phyloP scores from a whole-genome alignment of 495 filamentous ascomycete species.

The Xylaria telfairii region DNA sequence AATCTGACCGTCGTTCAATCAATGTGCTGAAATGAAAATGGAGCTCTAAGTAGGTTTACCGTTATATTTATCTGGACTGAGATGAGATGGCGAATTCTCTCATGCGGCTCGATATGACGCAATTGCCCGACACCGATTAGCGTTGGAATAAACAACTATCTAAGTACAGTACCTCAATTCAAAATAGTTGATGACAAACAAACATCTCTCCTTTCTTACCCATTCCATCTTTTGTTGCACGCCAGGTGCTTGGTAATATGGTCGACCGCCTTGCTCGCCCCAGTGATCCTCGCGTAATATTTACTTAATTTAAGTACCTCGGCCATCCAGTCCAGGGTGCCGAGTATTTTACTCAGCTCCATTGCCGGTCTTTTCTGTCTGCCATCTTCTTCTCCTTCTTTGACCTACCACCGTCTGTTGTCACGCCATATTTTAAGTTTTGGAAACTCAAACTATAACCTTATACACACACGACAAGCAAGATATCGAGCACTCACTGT shows the following conservation, averaged over 20 bases:
- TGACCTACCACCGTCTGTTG: background rate
- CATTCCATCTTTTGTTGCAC: constrained; percentile 16
- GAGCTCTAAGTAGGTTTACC: background rate
- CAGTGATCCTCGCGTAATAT: constrained; percentile 22
- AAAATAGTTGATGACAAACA: constrained; percentile 22
- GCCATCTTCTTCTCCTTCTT: background rate
- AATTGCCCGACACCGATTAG: constrained; percentile 6
- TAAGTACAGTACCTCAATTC: too few relatives aligned
- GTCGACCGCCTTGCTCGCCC: background rate
- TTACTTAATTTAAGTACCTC: constrained; percentile 14
- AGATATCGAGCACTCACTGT: background rate
- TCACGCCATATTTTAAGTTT: constrained; percentile 6
- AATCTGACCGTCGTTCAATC: background rate
- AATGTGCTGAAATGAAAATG: background rate
- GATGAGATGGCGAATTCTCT: constrained; percentile 6
- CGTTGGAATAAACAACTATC: background rate
- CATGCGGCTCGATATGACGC: constrained; percentile 21
- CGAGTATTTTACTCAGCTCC: constrained; percentile 4
- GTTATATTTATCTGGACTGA: background rate
- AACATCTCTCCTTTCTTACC: background rate
- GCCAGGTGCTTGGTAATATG: constrained; percentile 14
- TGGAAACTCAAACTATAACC: background rate
- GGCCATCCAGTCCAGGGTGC: background rate
- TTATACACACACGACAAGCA: too few relatives aligned
- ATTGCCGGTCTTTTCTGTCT: background rate